Evolutionary conservation across 257 asterid genomes (phyloP), one percentile per base, ranked within the genome.

Genomic region (Lantana camara): DNA sequence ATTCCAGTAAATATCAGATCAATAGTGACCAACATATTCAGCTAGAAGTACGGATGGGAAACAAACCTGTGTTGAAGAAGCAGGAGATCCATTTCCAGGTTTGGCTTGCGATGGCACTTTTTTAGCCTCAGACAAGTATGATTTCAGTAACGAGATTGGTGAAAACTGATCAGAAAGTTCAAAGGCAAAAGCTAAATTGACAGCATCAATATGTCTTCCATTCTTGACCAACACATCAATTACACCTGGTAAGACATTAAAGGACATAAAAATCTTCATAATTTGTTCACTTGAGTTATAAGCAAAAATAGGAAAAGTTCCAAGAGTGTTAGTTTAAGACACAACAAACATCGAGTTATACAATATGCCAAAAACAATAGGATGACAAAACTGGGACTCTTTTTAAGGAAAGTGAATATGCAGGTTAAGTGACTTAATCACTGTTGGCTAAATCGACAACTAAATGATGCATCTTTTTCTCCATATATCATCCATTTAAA

Each of bases 181-280:
- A 71, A 90, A 94, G 29, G 95, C 93, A 85, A 88, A 81, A 51
- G 96, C 96, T 71, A 94, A 79, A 76, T 94, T 94, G 75, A 90
- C 98, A 71, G 99, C 99, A 74, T 94, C 99, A 61, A 94, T 88
- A 45, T 88, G 99, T 59, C 98, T 85, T 64, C 99, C 98, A 73
- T 77, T 90, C 81, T 73, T 88, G 53, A 86, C 75, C 83, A 94
- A 68, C 66, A 88, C 96, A 78, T 79, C 87, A 78, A 94, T 83
- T 58, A 94, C 96, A 70, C 98, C 98, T 94, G 90, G 64, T 16
- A 72, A 66, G 23, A 55, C 57, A 74, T 41, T 37, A 12, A 56
- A 50, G 17, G 55, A 47, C 42, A 59, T 30, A 29, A 64, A 7
- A 32, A 29, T 42, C 44, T 46, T 50, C n/a, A 45, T 20, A 50